Conservation (phyloP, 352 stramenopile species). For the Phytophthora cajani region DNA sequence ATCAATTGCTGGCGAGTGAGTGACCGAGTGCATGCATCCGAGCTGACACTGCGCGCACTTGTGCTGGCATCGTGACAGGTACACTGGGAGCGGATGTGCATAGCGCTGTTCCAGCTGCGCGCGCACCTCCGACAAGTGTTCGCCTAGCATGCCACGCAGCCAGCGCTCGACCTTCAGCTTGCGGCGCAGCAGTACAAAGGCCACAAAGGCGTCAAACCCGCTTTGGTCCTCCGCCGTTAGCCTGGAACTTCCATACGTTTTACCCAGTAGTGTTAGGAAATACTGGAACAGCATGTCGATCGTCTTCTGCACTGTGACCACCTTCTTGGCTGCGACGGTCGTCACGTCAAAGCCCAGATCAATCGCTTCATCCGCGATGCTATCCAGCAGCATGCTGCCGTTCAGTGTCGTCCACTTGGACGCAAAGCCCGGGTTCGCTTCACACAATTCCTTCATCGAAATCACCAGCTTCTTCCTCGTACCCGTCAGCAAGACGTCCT, state of each 20-base stretch:
- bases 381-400: constrained; percentile 27
- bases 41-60: constrained; percentile 52
- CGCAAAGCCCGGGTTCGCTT: constrained; percentile 30
- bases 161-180: background rate
- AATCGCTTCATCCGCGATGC: constrained; percentile 40
- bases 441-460: constrained; percentile 35
- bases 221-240: background rate
- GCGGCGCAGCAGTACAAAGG: background rate
- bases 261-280: background rate
- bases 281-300: background rate
- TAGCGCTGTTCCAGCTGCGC: constrained; percentile 20
- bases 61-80: constrained; percentile 54
- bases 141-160: background rate
- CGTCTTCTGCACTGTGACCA: background rate
- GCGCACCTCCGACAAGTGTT: constrained; percentile 19
- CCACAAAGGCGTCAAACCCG: background rate
- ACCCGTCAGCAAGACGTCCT: constrained; percentile 24
- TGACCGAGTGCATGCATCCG: constrained; percentile 57
- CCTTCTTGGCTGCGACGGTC: background rate
- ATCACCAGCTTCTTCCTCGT: constrained; percentile 22
- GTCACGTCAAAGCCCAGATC: constrained; percentile 41
- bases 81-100: constrained; percentile 10
- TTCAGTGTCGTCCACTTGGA: constrained; percentile 38
- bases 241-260: background rate
- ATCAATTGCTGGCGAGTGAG: constrained; percentile 19